These are phyloP conservation scores for Cetradonia linearis DNA, from an alignment of 495 filamentous ascomycete genomes.

Conservation along the genomic window DNA sequence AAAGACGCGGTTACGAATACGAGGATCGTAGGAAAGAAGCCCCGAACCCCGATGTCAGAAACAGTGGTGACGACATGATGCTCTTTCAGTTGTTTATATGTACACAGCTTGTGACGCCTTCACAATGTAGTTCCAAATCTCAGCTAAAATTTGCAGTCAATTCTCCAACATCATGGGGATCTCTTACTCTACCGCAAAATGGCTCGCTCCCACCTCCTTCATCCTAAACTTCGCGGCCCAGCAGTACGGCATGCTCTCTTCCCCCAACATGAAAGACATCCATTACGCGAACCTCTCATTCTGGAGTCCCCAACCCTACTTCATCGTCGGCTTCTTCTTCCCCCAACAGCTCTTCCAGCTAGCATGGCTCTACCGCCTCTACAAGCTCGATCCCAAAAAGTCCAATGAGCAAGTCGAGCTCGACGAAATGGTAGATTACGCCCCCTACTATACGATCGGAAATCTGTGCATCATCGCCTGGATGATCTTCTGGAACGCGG, in stretches of 20 bases:
- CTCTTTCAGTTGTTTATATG: neutral
- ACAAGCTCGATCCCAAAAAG: constrained; percentile 32
- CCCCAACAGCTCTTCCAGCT: constrained; percentile 45
- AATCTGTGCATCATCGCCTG: constrained; percentile 47
- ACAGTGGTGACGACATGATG: constrained; percentile 13
- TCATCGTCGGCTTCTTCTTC: constrained; percentile 46
- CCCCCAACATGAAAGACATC: constrained; percentile 42
- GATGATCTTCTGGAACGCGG: constrained; percentile 47
- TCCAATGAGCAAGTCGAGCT: constrained; percentile 26
- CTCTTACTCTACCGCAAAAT: constrained; percentile 32
- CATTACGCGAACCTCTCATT: constrained; percentile 43
- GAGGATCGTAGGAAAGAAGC: neutral
- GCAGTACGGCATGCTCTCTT: constrained; percentile 38
- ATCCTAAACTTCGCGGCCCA: constrained; percentile 38
- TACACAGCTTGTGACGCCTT: neutral
- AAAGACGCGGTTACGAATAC: constrained; percentile 18
- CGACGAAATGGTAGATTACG: constrained; percentile 33
- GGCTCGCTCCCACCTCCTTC: constrained; percentile 40
- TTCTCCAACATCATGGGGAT: constrained; percentile 28
- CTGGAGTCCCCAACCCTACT: constrained; percentile 41
- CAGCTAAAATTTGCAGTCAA: neutral
- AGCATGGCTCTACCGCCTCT: constrained; percentile 41
- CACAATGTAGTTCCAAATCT: neutral
- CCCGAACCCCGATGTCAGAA: constrained; percentile 2
- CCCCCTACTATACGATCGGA: constrained; percentile 39